phyloP scores from a whole-genome alignment of 2,329 filamentous ascomycete species.

The Aspergillaceae sp. region DNA sequence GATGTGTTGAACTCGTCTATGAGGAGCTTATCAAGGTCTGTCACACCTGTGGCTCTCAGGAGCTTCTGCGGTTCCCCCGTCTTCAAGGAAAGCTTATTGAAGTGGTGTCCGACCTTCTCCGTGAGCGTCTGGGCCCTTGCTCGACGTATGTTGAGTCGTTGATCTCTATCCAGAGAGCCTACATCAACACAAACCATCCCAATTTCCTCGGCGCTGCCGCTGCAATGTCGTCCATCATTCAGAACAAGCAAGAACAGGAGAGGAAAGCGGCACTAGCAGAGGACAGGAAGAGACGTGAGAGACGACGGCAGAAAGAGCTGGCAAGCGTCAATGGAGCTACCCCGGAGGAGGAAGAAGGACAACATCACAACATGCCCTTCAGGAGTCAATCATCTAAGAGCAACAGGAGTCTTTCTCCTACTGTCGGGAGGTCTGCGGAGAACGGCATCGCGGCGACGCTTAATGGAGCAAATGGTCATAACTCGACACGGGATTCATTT shows the following conservation, averaged over 20 bases:
- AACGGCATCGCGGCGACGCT: constrained; percentile 60
- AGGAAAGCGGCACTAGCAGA: constrained; percentile 70
- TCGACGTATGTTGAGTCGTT: constrained; percentile 91
- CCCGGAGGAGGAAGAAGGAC: constrained; percentile 57
- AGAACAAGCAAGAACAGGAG: constrained; percentile 88
- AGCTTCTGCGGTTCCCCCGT: constrained; percentile 82
- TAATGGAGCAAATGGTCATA: constrained; percentile 55
- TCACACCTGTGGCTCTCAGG: constrained; percentile 93
- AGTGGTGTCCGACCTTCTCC: constrained; percentile 88
- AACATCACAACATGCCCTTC: constrained; percentile 45
- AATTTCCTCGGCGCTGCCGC: constrained; percentile 96
- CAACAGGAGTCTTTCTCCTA: constrained; percentile 73
- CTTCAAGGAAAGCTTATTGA: constrained; percentile 96
- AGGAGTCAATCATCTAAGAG: constrained; percentile 55
- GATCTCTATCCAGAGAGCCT: constrained; percentile 93
- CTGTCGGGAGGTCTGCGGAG: constrained; percentile 53
- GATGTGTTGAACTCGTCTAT: constrained; percentile 95
- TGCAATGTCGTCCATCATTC: constrained; percentile 95
- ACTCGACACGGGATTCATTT: constrained; percentile 76
- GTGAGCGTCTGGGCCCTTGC: constrained; percentile 81
- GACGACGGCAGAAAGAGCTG: constrained; percentile 71
- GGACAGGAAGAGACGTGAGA: constrained; percentile 78
- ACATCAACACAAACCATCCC: constrained; percentile 98
- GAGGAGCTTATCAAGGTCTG: constrained; percentile 99
- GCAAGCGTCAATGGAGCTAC: constrained; percentile 65